Conservation (phyloP, 495 filamentous ascomycete species). For the Penicillium cataractarum region DNA sequence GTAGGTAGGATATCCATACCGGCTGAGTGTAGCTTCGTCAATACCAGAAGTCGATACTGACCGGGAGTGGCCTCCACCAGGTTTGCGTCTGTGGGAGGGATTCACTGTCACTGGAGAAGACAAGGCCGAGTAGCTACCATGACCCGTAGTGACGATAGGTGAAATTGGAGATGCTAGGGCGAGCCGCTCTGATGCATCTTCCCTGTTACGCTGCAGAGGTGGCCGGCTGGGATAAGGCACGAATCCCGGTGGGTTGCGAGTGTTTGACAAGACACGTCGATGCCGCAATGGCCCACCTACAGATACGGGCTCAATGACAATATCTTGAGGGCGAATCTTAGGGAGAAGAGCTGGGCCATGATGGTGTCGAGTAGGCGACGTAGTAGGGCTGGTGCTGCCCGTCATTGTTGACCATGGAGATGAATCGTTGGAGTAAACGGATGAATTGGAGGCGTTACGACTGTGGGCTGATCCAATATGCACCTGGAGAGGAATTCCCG, state of each 20-base stretch:
- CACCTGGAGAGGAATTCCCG: constrained; percentile 38
- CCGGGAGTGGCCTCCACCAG: constrained; percentile 49
- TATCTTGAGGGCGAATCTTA: constrained; percentile 85
- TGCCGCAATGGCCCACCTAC: constrained; percentile 48
- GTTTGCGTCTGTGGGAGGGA: constrained; percentile 49
- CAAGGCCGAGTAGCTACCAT: constrained; percentile 40
- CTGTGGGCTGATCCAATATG: constrained; percentile 41
- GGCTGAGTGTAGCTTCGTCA: constrained; percentile 66
- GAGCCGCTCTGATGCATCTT: constrained; percentile 65
- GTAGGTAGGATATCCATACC: constrained; percentile 80
- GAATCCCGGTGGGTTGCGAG: constrained; percentile 54
- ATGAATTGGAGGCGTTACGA: constrained; percentile 51
- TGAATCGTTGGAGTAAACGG: constrained; percentile 65
- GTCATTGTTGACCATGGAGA: constrained; percentile 80
- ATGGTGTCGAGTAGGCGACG: constrained; percentile 71
- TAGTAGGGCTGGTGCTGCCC: constrained; percentile 69
- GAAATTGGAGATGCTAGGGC: constrained; percentile 57
- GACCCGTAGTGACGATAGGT: constrained; percentile 43
- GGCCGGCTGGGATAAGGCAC: constrained; percentile 47
- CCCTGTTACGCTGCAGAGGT: constrained; percentile 57
- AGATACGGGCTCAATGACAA: constrained; percentile 63
- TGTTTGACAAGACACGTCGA: constrained; percentile 59
- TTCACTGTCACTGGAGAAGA: constrained; percentile 69
- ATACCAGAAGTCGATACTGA: constrained; percentile 71
- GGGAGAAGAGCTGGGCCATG: constrained; percentile 83